Conservation (phyloP, 805 yeast species). For the Candida orba region DNA sequence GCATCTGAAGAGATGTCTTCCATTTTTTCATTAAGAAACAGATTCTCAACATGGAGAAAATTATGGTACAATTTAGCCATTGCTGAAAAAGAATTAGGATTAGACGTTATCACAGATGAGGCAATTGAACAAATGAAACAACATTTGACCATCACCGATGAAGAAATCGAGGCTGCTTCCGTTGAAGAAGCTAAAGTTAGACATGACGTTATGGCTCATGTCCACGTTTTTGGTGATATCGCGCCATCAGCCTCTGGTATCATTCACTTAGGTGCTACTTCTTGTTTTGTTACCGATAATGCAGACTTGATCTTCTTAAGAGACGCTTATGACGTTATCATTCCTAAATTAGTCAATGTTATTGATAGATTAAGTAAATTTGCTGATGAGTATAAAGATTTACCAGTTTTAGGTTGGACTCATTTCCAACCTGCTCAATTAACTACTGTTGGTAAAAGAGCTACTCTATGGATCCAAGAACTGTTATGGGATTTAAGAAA, state of each 20-base stretch:
- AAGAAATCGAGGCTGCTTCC: slow-evolving; percentile 83
- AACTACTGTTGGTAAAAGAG: slow-evolving; percentile 97
- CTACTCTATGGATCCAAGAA: slow-evolving; percentile 96
- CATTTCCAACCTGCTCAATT: slow-evolving; percentile 99
- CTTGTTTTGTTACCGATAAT: slow-evolving; percentile 95
- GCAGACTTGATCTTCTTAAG: slow-evolving; percentile 95
- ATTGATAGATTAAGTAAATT: slow-evolving; percentile 83
- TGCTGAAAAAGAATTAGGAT: slow-evolving; percentile 91
- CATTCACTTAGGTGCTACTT: slow-evolving; percentile 96
- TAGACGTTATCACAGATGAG: slow-evolving; percentile 77
- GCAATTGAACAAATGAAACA: slow-evolving; percentile 81
- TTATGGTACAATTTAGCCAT: slow-evolving; percentile 92
- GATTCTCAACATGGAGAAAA: slow-evolving; percentile 98
- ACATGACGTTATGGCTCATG: slow-evolving; percentile 99
- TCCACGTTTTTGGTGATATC: slow-evolving; percentile 86
- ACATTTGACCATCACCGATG: slow-evolving; percentile 81
- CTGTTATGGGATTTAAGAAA: slow-evolving; percentile 96
- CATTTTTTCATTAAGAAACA: slow-evolving; percentile 84
- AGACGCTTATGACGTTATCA: slow-evolving; percentile 88
- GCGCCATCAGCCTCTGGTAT: slow-evolving; percentile 97
- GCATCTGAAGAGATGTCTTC: slow-evolving; percentile 97
- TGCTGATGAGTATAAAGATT: slow-evolving; percentile 86
- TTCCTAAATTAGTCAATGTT: slow-evolving; percentile 93
- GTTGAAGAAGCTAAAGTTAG: slow-evolving; percentile 96
- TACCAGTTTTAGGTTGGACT: slow-evolving; percentile 98